These are phyloP conservation scores for Cyclostephanos tholiformis DNA, from an alignment of 108 stramenopile genomes.

Conservation along the genomic window DNA sequence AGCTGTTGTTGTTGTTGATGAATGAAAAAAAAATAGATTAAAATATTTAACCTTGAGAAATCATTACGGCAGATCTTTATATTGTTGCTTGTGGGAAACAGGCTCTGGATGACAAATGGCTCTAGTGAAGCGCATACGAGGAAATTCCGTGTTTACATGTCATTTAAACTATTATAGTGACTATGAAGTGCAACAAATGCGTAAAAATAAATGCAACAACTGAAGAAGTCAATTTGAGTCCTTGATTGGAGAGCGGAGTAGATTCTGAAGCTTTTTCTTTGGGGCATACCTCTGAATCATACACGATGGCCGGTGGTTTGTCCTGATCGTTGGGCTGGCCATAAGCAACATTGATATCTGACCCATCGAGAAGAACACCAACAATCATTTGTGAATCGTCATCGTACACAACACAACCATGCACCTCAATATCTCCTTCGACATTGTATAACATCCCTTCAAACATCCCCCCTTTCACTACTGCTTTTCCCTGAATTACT, in stretches of 20 bases:
- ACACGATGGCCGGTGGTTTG: conserved; percentile 9
- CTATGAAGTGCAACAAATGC: not conserved
- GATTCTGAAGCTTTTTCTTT: not conserved
- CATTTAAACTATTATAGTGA: not conserved
- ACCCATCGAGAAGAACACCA: conserved; percentile 30
- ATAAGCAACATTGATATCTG: conserved; percentile 26
- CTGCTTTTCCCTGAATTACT: conserved; percentile 22
- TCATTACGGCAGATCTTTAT: too few relatives aligned
- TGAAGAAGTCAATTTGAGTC: not conserved
- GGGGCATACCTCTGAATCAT: conserved; percentile 18
- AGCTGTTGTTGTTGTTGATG: not conserved
- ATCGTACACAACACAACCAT: conserved; percentile 34
- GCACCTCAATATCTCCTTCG: conserved; percentile 18
- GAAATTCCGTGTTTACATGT: not conserved
- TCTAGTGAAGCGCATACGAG: too few relatives aligned
- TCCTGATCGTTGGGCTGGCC: conserved; percentile 2
- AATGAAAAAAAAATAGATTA: not conserved
- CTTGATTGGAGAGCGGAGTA: not conserved
- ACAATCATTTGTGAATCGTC: conserved; percentile 14
- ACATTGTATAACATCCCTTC: conserved; percentile 23
- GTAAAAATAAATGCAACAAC: not conserved
- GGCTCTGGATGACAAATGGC: too few relatives aligned
- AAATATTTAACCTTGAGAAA: too few relatives aligned
- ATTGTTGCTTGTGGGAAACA: too few relatives aligned
- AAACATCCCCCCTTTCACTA: conserved; percentile 26